Evolutionary conservation across 352 stramenopile genomes (phyloP), one percentile per base, ranked within the genome.

Genomic region (Phytophthora fragariae): DNA sequence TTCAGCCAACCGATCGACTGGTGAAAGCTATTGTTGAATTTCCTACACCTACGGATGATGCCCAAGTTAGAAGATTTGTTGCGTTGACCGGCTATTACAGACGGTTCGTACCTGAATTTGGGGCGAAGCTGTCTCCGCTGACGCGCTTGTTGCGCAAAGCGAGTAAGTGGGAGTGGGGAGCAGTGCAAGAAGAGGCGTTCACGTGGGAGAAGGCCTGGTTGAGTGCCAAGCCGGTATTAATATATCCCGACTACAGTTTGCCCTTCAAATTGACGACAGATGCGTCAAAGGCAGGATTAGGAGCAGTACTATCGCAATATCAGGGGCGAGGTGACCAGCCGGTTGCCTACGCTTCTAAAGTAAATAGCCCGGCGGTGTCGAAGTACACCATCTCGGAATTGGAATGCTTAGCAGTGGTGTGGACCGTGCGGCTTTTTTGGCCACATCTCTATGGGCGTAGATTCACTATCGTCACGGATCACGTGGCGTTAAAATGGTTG

Each of bases 261-360:
- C 67, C 67, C 1, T 85, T 85, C 33, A 68, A 79, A 17, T 21
- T 78, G 44, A 69, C 58, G 1, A 76, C 67, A 2, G 77, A 84
- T 33, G 77, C 70, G 3, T 80, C 64, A 3, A 54, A 56, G 29
- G 61, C 62, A 0, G 70, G 71, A 1, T 7, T 75, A 0, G 70
- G 77, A 3, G 70, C 70, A 4, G 61, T 68, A 5, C 46, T 83
- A 5, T 77, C 73, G 54, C 73, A 81, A 17, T 53, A 75, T 29
- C 49, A 67, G 0, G 65, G 65, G 5, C 7, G 17, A 0, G 62
- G 61, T 8, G 41, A 68, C 6, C 65, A 69, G 17, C 65, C 72
- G 2, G 17, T 80, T 1, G 76, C 58, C 0, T 80, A 73, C 15
- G 76, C 68, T 0, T 75, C 58, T 5, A 73, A 73, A 14, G 65